A percentile compares a stretch with the other conserved stretches of the same genome.
Evolutionary conservation across 371 early-diverging fungal genomes (phyloP).

Genomic region (Mortierella sp.): DNA sequence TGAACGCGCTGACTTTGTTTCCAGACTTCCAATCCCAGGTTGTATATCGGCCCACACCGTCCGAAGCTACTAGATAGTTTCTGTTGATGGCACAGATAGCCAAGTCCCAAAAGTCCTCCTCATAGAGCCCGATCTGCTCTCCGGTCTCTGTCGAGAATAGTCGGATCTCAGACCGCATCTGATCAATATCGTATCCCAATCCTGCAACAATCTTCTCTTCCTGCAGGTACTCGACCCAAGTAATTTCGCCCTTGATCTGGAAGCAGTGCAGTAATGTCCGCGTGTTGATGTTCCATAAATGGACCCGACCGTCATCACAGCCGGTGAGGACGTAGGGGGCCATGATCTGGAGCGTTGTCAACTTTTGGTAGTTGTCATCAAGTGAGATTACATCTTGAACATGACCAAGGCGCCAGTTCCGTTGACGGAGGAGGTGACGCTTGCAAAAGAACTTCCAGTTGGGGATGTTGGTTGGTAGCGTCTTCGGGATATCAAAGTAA

Average conservation of each 20-base stretch:
- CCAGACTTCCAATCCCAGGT: slow-evolving; percentile 51
- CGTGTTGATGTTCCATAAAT: slow-evolving; percentile 43
- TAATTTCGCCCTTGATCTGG: slow-evolving; percentile 49
- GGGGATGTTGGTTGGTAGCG: slow-evolving; percentile 44
- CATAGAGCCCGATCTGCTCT: slow-evolving; percentile 39
- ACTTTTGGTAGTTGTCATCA: slow-evolving; percentile 48
- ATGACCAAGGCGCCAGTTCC: slow-evolving; percentile 49
- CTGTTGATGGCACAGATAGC: slow-evolving; percentile 53
- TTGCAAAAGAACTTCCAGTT: slow-evolving; percentile 54
- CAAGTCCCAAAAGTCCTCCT: slow-evolving; percentile 48
- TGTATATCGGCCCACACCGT: slow-evolving; percentile 40
- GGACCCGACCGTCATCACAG: slow-evolving; percentile 48
- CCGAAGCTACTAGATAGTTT: slow-evolving; percentile 37
- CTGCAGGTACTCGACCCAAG: slow-evolving; percentile 53
- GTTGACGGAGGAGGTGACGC: slow-evolving; percentile 44
- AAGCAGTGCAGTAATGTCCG: slow-evolving; percentile 34
- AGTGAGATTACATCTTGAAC: slow-evolving; percentile 49
- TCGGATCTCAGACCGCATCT: slow-evolving; percentile 45
- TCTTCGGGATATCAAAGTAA: slow-evolving; percentile 47
- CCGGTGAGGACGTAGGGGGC: slow-evolving; percentile 51
- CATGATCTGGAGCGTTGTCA: slow-evolving; percentile 52
- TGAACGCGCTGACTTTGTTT: slow-evolving; percentile 37
- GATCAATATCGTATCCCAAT: slow-evolving; percentile 43
- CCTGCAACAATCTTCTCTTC: slow-evolving; percentile 46
- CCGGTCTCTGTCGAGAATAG: slow-evolving; percentile 53